phyloP scores from a whole-genome alignment of 169 alveolate species.

The Plasmodium cynomolgi region DNA sequence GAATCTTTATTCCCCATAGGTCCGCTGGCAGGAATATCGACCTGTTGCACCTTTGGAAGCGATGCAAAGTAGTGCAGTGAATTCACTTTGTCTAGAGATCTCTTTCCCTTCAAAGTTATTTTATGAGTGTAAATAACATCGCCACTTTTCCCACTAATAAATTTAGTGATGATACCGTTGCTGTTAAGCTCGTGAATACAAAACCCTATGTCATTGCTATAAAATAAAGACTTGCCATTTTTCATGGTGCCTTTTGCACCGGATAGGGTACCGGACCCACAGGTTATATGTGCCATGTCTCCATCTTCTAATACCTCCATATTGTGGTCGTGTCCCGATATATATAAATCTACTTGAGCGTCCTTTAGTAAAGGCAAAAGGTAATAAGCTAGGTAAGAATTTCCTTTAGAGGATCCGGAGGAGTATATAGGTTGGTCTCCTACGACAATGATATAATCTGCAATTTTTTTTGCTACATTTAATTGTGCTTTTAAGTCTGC shows the following conservation, averaged over 20 bases:
- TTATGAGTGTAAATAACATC: slow-evolving; percentile 83
- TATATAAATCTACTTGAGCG: slow-evolving; percentile 92
- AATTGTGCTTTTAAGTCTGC: slow-evolving; percentile 87
- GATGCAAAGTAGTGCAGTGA: slow-evolving; percentile 80
- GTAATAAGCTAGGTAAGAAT: slow-evolving; percentile 85
- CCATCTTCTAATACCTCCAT: slow-evolving; percentile 85
- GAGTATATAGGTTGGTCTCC: slow-evolving; percentile 92
- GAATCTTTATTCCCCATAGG: slow-evolving; percentile 86
- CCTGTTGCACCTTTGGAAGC: slow-evolving; percentile 83
- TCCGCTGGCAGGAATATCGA: slow-evolving; percentile 86
- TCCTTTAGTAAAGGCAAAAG: slow-evolving; percentile 88
- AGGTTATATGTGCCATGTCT: slow-evolving; percentile 79
- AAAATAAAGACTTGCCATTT: slow-evolving; percentile 80
- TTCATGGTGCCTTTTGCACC: slow-evolving; percentile 79
- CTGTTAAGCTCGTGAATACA: slow-evolving; percentile 87
- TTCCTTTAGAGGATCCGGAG: slow-evolving; percentile 91
- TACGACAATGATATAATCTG: slow-evolving; percentile 90
- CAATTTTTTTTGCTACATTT: slow-evolving; percentile 87
- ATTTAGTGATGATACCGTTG: slow-evolving; percentile 85
- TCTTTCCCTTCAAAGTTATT: slow-evolving; percentile 81
- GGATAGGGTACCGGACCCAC: slow-evolving; percentile 88
- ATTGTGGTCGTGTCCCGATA: slow-evolving; percentile 91
- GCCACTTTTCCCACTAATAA: slow-evolving; percentile 86
- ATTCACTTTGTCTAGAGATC: slow-evolving; percentile 75
- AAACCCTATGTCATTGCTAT: slow-evolving; percentile 86